These are phyloP conservation scores for Cercospora janseana DNA, from an alignment of 2,329 filamentous ascomycete species.

Conservation along the genomic window DNA sequence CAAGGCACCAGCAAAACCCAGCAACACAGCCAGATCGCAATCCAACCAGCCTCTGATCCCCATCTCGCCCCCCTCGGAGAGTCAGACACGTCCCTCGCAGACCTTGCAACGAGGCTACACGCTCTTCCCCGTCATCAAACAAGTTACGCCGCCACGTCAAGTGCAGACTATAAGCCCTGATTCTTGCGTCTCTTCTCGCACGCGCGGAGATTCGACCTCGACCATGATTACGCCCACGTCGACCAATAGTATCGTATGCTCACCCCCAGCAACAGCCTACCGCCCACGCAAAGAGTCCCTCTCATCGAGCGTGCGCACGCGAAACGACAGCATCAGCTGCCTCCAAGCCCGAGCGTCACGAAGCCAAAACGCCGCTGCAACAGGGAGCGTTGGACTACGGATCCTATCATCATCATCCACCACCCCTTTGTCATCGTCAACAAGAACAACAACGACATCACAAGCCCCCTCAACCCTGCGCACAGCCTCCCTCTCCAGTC, in stretches of 20 bases:
- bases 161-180: constrained; percentile 12
- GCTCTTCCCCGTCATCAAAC: constrained; percentile 31
- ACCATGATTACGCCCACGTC: background rate
- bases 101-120: constrained; percentile 27
- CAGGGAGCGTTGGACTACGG: constrained; percentile 27
- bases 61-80: constrained; percentile 21
- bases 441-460: too few relatives aligned
- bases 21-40: constrained; percentile 2
- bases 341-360: constrained; percentile 18
- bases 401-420: constrained; percentile 28
- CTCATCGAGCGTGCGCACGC: constrained; percentile 26
- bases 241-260: constrained; percentile 6
- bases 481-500: too few relatives aligned
- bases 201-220: background rate
- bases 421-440: background rate
- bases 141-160: constrained; percentile 24
- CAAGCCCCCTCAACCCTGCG: too few relatives aligned
- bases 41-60: constrained; percentile 19
- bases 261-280: constrained; percentile 25
- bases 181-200: too few relatives aligned
- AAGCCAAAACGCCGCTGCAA: constrained; percentile 11
- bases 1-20: too few relatives aligned
- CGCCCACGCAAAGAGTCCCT: constrained; percentile 31
- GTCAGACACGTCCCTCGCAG: constrained; percentile 3
- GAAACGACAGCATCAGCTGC: constrained; percentile 31